Evolutionary conservation across 331 rosid species (phyloP), one percentile per base, ranked within the genome.

Genomic region (Cydonia oblonga): DNA sequence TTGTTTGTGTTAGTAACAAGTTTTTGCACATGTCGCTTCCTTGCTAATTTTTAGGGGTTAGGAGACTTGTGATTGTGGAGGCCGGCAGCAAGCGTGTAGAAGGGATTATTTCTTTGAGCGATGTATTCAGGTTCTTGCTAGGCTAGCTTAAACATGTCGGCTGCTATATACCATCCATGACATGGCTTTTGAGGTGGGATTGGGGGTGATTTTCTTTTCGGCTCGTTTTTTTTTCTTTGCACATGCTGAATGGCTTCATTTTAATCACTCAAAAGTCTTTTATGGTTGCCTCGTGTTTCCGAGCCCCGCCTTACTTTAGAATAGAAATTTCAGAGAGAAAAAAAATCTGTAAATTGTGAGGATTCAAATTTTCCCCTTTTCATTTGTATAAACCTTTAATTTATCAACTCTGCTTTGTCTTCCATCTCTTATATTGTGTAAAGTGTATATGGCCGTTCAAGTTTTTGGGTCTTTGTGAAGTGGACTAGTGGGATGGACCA

Each of bases 31-130:
- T 23, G 59, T 29, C 20, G 46, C 63, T 38, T 52, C 35, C 30
- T 52, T 80, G 20, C 23, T 28, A 23, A 76, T 25, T 56, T 67
- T 66, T 81, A 93, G 98, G 97, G 19, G 88, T 93, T 60, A 78
- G 97, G 81, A 87, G 98, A 74, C 87, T 93, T 52, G 87, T 91
- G 35, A 82, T 93, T 24, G 98, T 93, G 78, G 98, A 93, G 81
- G 98, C 98, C 4, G 98, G 98, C 25, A 91, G 97, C 88, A 93
- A 89, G 87, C 96, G 96, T 0, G 96, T 93, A 22, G 96, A 93
- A 84, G 98, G 98, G 79, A 82, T 93, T 29, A 73, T 93, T 79
- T 84, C 98, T 22, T 78, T 93, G 88, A 84, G 87, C 44, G 98
- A 93, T 82, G 77, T 93, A 70, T 86, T 93, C 85, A 89, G 83